These are phyloP conservation scores for Crepidotus variabilis DNA, from an alignment of 768 basidiomycete genomes.

Conservation along the genomic window DNA sequence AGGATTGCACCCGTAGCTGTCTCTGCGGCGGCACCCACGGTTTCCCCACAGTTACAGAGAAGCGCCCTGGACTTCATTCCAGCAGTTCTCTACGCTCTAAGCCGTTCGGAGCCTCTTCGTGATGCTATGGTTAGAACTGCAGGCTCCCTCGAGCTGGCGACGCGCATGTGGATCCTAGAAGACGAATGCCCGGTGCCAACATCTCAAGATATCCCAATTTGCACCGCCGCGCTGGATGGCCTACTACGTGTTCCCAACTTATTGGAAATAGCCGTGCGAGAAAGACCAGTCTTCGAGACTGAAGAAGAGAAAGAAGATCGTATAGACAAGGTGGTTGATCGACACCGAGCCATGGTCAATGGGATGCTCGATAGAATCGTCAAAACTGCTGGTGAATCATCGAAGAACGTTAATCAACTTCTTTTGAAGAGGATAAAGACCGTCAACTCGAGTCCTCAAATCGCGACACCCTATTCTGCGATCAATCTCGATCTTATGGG, in stretches of 20 bases:
- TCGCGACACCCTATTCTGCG: constrained; percentile 7
- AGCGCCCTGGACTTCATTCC: constrained; percentile 25
- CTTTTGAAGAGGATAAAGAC: constrained; percentile 23
- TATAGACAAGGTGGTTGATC: not conserved
- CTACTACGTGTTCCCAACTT: constrained; percentile 15
- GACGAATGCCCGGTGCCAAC: constrained; percentile 18
- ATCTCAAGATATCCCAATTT: constrained; percentile 20
- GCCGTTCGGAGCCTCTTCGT: constrained; percentile 23
- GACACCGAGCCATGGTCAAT: not conserved
- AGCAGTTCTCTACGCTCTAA: constrained; percentile 24
- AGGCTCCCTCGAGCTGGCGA: constrained; percentile 30
- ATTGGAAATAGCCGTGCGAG: not conserved
- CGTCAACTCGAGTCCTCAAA: constrained; percentile 15
- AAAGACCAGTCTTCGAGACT: not conserved
- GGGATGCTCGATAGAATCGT: constrained; percentile 26
- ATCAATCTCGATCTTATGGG: constrained; percentile 28
- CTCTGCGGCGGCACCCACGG: not conserved
- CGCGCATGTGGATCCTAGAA: constrained; percentile 30
- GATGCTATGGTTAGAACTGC: constrained; percentile 25
- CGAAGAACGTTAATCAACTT: constrained; percentile 24
- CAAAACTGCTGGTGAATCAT: constrained; percentile 20
- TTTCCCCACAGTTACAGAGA: constrained; percentile 11
- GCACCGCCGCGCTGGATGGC: constrained; percentile 27
- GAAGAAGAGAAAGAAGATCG: not conserved
- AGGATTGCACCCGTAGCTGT: constrained; percentile 16